A percentile compares a stretch with the other conserved stretches of the same genome.
phyloP scores from a whole-genome alignment of 495 filamentous ascomycete genomes.

The Aspergillus campestris region DNA sequence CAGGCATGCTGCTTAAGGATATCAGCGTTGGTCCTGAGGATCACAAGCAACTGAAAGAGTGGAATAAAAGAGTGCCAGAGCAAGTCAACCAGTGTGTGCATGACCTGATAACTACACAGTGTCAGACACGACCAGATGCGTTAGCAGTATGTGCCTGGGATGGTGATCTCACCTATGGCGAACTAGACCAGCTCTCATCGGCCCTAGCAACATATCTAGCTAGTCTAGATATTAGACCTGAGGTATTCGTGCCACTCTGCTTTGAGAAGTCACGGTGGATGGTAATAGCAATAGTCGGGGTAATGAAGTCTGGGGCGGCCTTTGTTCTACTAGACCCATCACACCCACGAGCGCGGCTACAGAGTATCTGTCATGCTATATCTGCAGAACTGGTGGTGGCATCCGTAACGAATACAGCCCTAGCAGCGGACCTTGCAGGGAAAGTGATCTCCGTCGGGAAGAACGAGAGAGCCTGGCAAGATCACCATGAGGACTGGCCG shows the following conservation, averaged over 20 bases:
- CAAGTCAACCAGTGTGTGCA: not conserved
- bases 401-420: too few species aligned
- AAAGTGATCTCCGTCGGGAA: too few species aligned
- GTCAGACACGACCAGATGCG: not conserved
- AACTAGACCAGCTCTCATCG: not conserved
- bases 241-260: conserved; percentile 16
- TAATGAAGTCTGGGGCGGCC: conserved; percentile 16
- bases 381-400: too few species aligned
- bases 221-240: not conserved
- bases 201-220: not conserved
- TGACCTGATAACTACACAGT: too few species aligned
- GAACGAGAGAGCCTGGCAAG: not conserved
- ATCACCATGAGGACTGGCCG: too few species aligned
- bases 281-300: conserved; percentile 14
- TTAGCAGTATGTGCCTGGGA: not conserved
- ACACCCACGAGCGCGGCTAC: not conserved
- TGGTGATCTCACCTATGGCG: not conserved
- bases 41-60: too few species aligned
- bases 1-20: too few species aligned
- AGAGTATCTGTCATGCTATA: not conserved
- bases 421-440: too few species aligned
- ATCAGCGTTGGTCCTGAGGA: too few species aligned
- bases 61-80: too few species aligned
- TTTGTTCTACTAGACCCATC: not conserved
- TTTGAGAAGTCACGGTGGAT: conserved; percentile 18